These are phyloP conservation scores for Camelina sativa DNA, from an alignment of 345 rosid species.

Conservation along the genomic window DNA sequence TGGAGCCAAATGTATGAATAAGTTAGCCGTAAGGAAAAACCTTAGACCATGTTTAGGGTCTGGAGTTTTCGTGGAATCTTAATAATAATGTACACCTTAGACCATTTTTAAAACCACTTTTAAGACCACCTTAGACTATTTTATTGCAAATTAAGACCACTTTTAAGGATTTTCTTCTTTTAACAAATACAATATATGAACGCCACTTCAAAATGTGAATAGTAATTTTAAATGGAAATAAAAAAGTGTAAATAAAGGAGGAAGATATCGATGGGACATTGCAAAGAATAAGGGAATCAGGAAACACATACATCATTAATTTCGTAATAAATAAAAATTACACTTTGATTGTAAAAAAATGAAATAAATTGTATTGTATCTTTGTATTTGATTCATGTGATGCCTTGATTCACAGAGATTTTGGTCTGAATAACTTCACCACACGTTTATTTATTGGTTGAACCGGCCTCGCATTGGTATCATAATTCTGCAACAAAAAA, in stretches of 20 bases:
- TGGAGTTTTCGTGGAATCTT: too few relatives aligned
- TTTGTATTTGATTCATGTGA: neutral
- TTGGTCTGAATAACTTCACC: slow-evolving; percentile 55
- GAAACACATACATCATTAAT: neutral
- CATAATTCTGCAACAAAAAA: slow-evolving; percentile 31
- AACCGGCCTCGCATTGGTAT: slow-evolving; percentile 69
- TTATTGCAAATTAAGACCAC: too few relatives aligned
- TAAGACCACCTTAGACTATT: too few relatives aligned
- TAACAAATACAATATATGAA: too few relatives aligned
- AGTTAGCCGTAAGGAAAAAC: too few relatives aligned
- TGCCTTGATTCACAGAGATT: neutral
- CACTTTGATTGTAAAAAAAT: neutral
- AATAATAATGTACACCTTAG: too few relatives aligned
- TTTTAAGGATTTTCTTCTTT: too few relatives aligned
- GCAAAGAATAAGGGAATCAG: neutral
- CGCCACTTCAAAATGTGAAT: too few relatives aligned
- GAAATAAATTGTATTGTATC: slow-evolving; percentile 1
- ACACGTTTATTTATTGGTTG: slow-evolving; percentile 54
- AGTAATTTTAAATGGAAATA: too few relatives aligned
- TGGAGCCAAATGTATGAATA: too few relatives aligned
- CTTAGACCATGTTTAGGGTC: too few relatives aligned
- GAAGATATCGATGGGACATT: neutral
- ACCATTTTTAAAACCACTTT: too few relatives aligned
- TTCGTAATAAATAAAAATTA: neutral
- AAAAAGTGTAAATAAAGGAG: neutral